Conservation (phyloP, 345 rosid genomes). For the Physaria fendleri region DNA sequence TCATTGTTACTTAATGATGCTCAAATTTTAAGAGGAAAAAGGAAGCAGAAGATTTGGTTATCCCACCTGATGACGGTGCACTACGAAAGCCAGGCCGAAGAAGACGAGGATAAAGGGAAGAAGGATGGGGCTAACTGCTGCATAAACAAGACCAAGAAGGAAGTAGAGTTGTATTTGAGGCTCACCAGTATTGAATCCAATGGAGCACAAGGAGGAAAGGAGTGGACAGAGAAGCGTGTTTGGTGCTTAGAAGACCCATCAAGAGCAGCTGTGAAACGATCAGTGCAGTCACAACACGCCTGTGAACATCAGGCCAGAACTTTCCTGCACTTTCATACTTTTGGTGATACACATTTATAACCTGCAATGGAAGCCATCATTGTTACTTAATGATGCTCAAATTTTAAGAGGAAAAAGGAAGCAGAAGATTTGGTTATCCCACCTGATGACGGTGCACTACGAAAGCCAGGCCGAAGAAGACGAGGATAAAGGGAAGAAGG, state of each 20-base stretch:
- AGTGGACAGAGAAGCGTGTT: constrained; percentile 73
- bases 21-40: neutral
- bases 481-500: constrained; percentile 78
- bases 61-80: constrained; percentile 87
- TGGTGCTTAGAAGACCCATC: constrained; percentile 88
- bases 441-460: constrained; percentile 95
- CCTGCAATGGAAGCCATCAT: constrained; percentile 32
- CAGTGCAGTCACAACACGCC: constrained; percentile 64
- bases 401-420: neutral
- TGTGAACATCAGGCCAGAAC: constrained; percentile 97
- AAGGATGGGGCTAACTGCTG: constrained; percentile 78
- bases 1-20: neutral
- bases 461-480: constrained; percentile 77
- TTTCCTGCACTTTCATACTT: constrained; percentile 96
- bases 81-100: constrained; percentile 73
- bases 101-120: constrained; percentile 85
- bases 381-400: constrained; percentile 2
- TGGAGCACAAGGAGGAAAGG: constrained; percentile 77
- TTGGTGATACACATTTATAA: constrained; percentile 86
- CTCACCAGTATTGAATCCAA: constrained; percentile 88
- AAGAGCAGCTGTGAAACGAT: constrained; percentile 70
- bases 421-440: neutral
- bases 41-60: neutral
- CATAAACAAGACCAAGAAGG: constrained; percentile 93
- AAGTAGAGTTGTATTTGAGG: constrained; percentile 95